These are phyloP conservation scores for Phytopythium boreale DNA, from an alignment of 352 stramenopile species.

Conservation along the genomic window DNA sequence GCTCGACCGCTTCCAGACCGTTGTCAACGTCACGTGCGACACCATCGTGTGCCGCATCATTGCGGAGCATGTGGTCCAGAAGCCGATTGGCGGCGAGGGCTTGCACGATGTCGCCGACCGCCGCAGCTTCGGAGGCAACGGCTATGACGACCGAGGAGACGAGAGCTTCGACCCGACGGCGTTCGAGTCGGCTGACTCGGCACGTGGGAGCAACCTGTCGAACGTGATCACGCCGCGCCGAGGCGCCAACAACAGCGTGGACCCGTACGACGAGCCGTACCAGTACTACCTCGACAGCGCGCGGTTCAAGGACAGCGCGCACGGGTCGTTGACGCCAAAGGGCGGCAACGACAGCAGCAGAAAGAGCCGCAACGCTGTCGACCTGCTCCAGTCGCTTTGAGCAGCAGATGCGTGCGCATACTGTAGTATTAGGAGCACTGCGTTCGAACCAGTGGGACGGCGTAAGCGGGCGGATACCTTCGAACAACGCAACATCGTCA, in stretches of 20 bases:
- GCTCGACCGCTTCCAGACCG: constrained; percentile 50
- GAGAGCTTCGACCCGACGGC: not conserved
- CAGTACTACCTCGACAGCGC: constrained; percentile 8
- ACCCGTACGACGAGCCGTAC: not conserved
- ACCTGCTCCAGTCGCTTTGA: constrained; percentile 7
- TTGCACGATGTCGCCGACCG: not conserved
- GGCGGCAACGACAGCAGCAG: not conserved
- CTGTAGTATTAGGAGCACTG: not conserved
- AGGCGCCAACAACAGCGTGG: not conserved
- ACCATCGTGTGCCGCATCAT: constrained; percentile 57
- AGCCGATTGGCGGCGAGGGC: not conserved
- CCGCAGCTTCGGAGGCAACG: not conserved
- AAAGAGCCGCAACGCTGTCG: constrained; percentile 1
- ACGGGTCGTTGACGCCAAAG: not conserved
- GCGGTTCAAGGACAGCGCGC: not conserved
- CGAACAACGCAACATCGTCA: too few species aligned
- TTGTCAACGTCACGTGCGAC: constrained; percentile 62
- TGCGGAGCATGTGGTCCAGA: constrained; percentile 13
- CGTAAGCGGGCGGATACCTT: too few species aligned
- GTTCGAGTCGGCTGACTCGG: not conserved
- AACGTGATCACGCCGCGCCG: not conserved
- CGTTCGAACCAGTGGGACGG: too few species aligned
- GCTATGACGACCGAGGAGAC: not conserved
- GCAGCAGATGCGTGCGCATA: not conserved
- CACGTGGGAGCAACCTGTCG: not conserved